Percentiles rank a stretch among this genome's conserved stretches.
Evolutionary conservation across 1,284 basidiomycete genomes (phyloP).

Genomic region (Phellopilus nigrolimitatus): DNA sequence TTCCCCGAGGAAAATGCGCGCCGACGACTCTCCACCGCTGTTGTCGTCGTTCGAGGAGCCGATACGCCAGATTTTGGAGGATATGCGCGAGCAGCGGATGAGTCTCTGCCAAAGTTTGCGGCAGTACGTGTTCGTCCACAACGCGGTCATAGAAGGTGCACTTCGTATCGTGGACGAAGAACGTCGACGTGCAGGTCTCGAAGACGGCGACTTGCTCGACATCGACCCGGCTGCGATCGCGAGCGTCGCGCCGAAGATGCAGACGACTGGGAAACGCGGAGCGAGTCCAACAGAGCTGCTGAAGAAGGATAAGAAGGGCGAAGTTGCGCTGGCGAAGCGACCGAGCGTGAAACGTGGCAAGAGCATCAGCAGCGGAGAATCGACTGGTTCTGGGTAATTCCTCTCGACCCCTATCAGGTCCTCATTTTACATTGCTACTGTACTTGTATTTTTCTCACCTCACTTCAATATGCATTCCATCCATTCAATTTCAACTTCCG

Average conservation of each 20-base stretch:
- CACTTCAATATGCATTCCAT: background rate
- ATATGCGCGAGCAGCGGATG: slow-evolving; percentile 91
- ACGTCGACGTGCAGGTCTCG: slow-evolving; percentile 30
- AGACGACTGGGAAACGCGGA: slow-evolving; percentile 46
- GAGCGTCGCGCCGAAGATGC: slow-evolving; percentile 13
- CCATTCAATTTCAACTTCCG: background rate
- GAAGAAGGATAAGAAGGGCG: slow-evolving; percentile 56
- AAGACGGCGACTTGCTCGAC: slow-evolving; percentile 24
- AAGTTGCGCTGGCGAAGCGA: slow-evolving; percentile 53
- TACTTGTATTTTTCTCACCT: background rate
- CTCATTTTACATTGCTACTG: background rate
- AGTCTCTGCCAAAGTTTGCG: slow-evolving; percentile 84
- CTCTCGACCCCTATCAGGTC: background rate
- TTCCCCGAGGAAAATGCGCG: slow-evolving; percentile 54
- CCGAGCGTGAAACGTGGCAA: slow-evolving; percentile 55
- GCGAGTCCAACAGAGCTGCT: slow-evolving; percentile 68
- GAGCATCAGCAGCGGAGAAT: slow-evolving; percentile 12
- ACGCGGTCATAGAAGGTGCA: slow-evolving; percentile 78
- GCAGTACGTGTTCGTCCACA: slow-evolving; percentile 88
- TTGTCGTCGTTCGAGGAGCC: slow-evolving; percentile 67
- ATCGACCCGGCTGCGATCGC: slow-evolving; percentile 24
- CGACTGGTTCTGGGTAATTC: background rate
- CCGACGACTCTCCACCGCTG: slow-evolving; percentile 47
- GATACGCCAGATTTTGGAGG: slow-evolving; percentile 72
- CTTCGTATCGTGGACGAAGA: slow-evolving; percentile 77